These are phyloP conservation scores for Penicillium nucicola DNA, from an alignment of 495 filamentous ascomycete genomes.

Conservation along the genomic window DNA sequence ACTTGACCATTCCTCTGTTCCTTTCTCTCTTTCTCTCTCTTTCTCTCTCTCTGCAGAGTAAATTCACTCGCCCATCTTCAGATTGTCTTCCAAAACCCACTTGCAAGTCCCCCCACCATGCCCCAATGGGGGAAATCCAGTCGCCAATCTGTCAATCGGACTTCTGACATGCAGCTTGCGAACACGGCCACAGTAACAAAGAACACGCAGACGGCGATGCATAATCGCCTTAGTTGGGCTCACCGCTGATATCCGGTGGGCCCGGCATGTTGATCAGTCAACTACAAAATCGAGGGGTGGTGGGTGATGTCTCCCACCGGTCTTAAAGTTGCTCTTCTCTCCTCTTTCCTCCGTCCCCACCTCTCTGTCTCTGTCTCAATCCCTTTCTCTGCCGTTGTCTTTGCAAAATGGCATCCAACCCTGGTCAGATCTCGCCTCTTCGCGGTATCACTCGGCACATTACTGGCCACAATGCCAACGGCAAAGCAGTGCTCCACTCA, in stretches of 20 bases:
- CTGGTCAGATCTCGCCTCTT: constrained; percentile 25
- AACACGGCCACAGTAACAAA: not conserved
- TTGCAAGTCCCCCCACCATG: too few relatives aligned
- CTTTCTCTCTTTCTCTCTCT: too few relatives aligned
- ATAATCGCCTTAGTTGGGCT: not conserved
- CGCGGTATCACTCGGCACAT: constrained; percentile 36
- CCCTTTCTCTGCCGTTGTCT: too few relatives aligned
- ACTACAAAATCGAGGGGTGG: not conserved
- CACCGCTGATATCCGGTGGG: not conserved
- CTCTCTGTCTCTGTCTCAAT: not conserved
- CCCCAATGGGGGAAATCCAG: not conserved
- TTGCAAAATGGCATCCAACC: constrained; percentile 9
- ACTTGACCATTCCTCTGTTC: too few relatives aligned
- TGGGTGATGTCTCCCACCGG: too few relatives aligned
- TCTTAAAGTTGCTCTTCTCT: not conserved
- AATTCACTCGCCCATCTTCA: too few relatives aligned
- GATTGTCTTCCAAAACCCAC: too few relatives aligned
- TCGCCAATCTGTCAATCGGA: not conserved
- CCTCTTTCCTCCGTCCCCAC: not conserved
- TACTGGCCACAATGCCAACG: constrained; percentile 35
- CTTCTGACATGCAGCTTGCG: not conserved
- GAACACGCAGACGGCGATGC: not conserved
- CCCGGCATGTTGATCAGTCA: not conserved
- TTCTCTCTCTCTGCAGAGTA: too few relatives aligned
- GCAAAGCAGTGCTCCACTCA: constrained; percentile 31